Conservation (phyloP, 306 rosid genomes). For the Pueraria montana region DNA sequence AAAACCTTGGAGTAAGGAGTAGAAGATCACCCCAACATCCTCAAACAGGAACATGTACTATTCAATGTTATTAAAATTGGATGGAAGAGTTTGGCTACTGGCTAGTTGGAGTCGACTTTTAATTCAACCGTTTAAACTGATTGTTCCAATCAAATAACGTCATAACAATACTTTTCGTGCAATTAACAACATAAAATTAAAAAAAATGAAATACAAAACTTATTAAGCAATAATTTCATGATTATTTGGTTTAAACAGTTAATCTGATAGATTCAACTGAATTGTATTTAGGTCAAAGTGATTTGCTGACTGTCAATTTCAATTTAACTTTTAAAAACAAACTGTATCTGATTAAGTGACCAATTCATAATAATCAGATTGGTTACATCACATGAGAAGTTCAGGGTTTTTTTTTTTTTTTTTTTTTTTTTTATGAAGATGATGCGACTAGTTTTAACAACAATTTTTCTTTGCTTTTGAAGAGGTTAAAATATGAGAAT, state of each 20-base stretch:
- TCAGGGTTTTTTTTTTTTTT: too few species aligned
- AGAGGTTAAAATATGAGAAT: too few species aligned
- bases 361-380: background rate
- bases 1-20: too few species aligned
- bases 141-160: background rate
- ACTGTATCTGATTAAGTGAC: background rate
- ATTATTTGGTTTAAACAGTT: background rate
- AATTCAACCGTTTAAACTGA: background rate
- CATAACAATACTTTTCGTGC: background rate
- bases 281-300: background rate
- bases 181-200: background rate
- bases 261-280: background rate
- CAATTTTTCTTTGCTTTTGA: too few species aligned
- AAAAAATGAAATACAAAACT: background rate
- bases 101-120: background rate
- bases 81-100: background rate
- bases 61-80: background rate
- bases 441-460: too few species aligned
- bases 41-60: too few species aligned
- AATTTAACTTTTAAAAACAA: background rate
- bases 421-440: too few species aligned
- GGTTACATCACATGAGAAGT: background rate
- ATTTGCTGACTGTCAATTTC: background rate
- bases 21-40: too few species aligned
- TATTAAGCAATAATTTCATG: background rate